A percentile compares a stretch with the other conserved stretches of the same genome.
Conservation (phyloP, 2,329 filamentous ascomycete genomes). For the Claviceps spartinae region DNA sequence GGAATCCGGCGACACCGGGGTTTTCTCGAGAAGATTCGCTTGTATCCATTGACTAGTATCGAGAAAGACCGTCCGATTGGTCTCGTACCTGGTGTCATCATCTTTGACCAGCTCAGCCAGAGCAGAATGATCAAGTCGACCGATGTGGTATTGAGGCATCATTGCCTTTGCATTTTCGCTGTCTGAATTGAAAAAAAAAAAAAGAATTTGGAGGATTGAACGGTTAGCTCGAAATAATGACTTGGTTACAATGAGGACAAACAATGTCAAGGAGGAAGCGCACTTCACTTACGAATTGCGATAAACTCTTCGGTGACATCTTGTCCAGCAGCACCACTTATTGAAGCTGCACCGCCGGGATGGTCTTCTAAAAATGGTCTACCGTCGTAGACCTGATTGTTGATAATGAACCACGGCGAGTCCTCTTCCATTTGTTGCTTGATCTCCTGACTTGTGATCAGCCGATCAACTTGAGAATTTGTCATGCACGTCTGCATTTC, state of each 20-base stretch:
- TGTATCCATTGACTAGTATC: conserved; percentile 61
- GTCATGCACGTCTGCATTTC: conserved; percentile 64
- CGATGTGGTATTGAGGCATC: conserved; percentile 79
- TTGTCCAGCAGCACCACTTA: conserved; percentile 66
- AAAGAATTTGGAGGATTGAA: no score
- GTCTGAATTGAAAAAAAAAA: conserved; percentile 38
- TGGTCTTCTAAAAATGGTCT: conserved; percentile 68
- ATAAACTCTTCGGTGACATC: conserved; percentile 83
- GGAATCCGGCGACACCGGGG: conserved; percentile 60
- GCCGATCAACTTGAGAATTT: conserved; percentile 47
- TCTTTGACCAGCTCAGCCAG: conserved; percentile 34
- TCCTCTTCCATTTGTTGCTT: conserved; percentile 50
- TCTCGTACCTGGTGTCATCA: conserved; percentile 22
- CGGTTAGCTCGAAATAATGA: not conserved
- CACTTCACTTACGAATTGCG: conserved; percentile 60
- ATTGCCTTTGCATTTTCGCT: conserved; percentile 84
- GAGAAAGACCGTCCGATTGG: conserved; percentile 51
- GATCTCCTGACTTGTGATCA: conserved; percentile 59
- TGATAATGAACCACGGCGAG: conserved; percentile 75
- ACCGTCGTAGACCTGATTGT: conserved; percentile 81
- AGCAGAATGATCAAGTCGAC: conserved; percentile 52
- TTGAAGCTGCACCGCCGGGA: conserved; percentile 76
- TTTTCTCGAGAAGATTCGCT: conserved; percentile 54
- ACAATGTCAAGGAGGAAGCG: not conserved
- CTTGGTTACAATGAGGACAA: not conserved